Base-by-base conservation (phyloP, 176 grass and related monocot species). In the Aegilops umbellulata region DNA sequence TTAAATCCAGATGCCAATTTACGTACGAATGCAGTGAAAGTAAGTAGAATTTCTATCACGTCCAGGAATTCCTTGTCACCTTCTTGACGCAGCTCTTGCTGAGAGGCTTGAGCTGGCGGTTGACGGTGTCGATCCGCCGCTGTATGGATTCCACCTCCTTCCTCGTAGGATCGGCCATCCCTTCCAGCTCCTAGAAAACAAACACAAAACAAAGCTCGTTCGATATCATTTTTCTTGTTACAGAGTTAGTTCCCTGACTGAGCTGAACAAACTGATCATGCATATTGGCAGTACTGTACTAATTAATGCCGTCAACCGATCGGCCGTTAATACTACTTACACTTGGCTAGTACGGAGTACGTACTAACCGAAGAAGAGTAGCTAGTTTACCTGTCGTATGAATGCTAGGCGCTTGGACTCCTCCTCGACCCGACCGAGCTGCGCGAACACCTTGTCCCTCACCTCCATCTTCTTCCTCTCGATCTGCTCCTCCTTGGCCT, bases 391-490 rank as follows among this genome's bases (percentile, higher is more conserved):
- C 70, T 99, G 87, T 66, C 92, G 70, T 65, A 99, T 92, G 87
- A 87, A 79, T 9, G 94, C 90, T 76, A 99, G 89, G 19, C 94
- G 88, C 76, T 99, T 99, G 44, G 94, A 91, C 76, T 96, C 94
- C 86, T 96, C 92, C 83, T 99, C 97, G 19, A 95, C 97, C 10
- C 97, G 93, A 3, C 94, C 97, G 74, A 99, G 83, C 77, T 94
- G 94, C 14, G 90, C 90, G 79, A 96, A 99, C 66, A 98, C 84
- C 88, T 94, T 95, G 69, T 98, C 94, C 78, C 84, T 58, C 20
- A 98, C 89, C 86, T 95, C 97, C 94, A 94, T 82, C 84, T 94
- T 98, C 81, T 89, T 94, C 80, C 94, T 82, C 84, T 95, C 94
- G 46, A 95, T 95, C 89, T 92, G 88, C 81, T 98, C 97, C 77